Percentiles rank a stretch among this genome's conserved stretches.
phyloP scores from a whole-genome alignment of 2,329 filamentous ascomycete genomes.

The Sordariomycetes sp. region DNA sequence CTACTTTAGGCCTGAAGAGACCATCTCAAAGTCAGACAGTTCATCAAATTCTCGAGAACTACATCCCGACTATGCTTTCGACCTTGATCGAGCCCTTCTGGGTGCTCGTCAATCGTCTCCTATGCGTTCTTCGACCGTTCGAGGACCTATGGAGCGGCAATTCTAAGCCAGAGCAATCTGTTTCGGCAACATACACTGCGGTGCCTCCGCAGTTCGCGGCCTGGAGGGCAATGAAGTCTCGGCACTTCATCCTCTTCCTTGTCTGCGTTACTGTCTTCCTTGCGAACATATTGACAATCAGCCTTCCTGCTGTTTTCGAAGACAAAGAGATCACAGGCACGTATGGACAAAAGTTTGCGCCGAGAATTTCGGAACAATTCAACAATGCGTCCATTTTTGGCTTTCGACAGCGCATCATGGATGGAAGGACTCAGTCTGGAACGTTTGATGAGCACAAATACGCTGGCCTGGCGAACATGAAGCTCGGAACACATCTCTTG shows the following conservation, averaged over 20 bases:
- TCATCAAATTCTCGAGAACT: slow-evolving; percentile 30
- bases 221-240: slow-evolving; percentile 30
- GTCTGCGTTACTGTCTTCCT: slow-evolving; percentile 39
- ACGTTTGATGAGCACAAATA: slow-evolving; percentile 19
- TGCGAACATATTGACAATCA: slow-evolving; percentile 42
- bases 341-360: too few relatives aligned
- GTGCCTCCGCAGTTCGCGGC: slow-evolving; percentile 44
- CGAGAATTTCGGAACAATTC: too few relatives aligned
- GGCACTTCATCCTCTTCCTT: slow-evolving; percentile 33
- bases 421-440: too few relatives aligned
- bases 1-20: slow-evolving; percentile 16
- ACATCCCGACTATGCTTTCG: slow-evolving; percentile 43
- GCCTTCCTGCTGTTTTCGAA: slow-evolving; percentile 40
- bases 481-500: slow-evolving; percentile 29
- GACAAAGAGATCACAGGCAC: slow-evolving; percentile 17
- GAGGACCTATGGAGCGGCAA: slow-evolving; percentile 33
- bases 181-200: slow-evolving; percentile 39
- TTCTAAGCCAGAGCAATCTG: slow-evolving; percentile 21
- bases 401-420: too few relatives aligned
- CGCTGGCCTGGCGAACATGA: slow-evolving; percentile 33
- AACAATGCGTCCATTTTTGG: too few relatives aligned
- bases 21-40: slow-evolving; percentile 23
- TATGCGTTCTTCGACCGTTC: slow-evolving; percentile 47
- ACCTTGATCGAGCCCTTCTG: slow-evolving; percentile 49
- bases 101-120: slow-evolving; percentile 40